phyloP scores from a whole-genome alignment of 2,329 filamentous ascomycete genomes.

The Chaetothyriales sp. region DNA sequence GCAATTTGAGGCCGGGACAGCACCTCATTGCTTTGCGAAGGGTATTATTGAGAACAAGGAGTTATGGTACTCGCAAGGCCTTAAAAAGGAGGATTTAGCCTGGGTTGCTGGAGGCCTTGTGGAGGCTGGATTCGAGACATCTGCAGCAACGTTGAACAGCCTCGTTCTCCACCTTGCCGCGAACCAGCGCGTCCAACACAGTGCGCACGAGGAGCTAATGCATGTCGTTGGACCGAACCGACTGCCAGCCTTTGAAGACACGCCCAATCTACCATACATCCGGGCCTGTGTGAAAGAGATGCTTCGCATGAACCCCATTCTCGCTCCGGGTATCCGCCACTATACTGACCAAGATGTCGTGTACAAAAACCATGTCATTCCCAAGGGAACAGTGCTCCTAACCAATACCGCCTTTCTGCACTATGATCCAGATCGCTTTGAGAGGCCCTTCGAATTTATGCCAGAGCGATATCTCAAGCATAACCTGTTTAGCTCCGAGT shows the following conservation, averaged over 20 bases:
- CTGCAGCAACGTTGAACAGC: constrained; percentile 13
- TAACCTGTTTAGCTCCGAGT: constrained; percentile 23
- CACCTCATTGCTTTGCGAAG: constrained; percentile 12
- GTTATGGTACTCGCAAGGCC: not conserved
- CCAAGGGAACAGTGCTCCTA: constrained; percentile 20
- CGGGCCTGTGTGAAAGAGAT: constrained; percentile 26
- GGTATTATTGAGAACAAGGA: too few species aligned
- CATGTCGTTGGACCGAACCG: constrained; percentile 36
- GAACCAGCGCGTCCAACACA: constrained; percentile 33
- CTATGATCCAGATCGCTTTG: constrained; percentile 13
- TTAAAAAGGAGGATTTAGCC: constrained; percentile 9
- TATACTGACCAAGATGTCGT: constrained; percentile 15
- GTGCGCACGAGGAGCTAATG: constrained; percentile 38
- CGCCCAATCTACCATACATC: constrained; percentile 38
- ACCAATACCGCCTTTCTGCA: constrained; percentile 19
- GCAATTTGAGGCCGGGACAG: constrained; percentile 8
- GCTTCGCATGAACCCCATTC: constrained; percentile 30
- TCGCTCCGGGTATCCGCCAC: constrained; percentile 27
- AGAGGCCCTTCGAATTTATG: constrained; percentile 9
- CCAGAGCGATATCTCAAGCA: constrained; percentile 10
- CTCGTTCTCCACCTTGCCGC: constrained; percentile 21
- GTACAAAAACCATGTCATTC: constrained; percentile 16
- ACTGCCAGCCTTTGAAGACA: constrained; percentile 37
- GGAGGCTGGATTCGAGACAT: constrained; percentile 18
- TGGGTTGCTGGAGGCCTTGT: constrained; percentile 14